Evolutionary conservation across 345 rosid genomes (phyloP).

Genomic region (Melaleuca alternifolia): DNA sequence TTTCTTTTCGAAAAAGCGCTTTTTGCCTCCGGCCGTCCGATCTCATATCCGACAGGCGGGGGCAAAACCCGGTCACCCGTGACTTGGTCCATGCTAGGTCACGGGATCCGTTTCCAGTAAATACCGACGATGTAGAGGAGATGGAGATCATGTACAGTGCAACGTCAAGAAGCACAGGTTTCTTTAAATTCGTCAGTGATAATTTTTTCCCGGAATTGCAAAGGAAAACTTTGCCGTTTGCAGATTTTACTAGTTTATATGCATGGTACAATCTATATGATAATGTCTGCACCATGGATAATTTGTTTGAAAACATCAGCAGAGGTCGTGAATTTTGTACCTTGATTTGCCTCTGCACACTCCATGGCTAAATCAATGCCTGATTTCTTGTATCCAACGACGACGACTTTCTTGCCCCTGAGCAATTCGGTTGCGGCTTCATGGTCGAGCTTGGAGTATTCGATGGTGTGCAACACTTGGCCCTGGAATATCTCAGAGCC

Average conservation of each 20-base stretch:
- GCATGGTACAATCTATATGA: background rate
- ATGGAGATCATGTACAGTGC: background rate
- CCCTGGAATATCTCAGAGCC: conserved; percentile 30
- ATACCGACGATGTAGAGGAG: background rate
- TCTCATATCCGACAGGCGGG: no score
- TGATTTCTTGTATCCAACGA: conserved; percentile 46
- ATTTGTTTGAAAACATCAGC: background rate
- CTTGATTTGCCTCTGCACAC: conserved; percentile 50
- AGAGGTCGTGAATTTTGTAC: conserved; percentile 1
- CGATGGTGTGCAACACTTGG: conserved; percentile 34
- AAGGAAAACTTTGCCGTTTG: background rate
- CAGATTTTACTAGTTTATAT: background rate
- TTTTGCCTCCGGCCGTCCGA: no score
- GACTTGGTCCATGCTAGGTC: no score
- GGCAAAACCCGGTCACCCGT: no score
- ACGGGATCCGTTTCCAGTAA: no score
- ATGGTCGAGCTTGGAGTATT: conserved; percentile 35
- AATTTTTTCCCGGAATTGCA: background rate
- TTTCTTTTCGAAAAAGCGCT: no score
- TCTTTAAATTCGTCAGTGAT: background rate
- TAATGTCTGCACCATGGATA: background rate
- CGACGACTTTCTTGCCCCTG: conserved; percentile 33
- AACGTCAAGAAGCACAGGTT: background rate
- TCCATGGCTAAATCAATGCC: conserved; percentile 56
- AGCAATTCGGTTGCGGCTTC: conserved; percentile 21